Evolutionary conservation across 208 protist genomes (phyloP).

Genomic region (Leishmania arabica): DNA sequence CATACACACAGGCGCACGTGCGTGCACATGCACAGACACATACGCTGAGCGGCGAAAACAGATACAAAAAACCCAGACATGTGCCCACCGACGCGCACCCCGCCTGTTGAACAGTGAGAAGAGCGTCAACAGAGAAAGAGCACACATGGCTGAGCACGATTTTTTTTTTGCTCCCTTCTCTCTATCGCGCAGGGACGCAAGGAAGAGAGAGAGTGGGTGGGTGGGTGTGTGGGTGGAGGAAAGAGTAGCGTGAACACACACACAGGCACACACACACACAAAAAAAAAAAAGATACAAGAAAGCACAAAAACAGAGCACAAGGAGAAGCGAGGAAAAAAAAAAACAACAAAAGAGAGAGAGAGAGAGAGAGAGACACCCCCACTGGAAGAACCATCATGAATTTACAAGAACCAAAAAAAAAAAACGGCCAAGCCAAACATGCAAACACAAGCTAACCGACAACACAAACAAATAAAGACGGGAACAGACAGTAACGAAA

Average conservation of each 20-base stretch:
- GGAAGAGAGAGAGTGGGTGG: not conserved
- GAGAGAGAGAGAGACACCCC: not conserved
- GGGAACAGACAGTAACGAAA: not conserved
- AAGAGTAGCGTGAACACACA: not conserved
- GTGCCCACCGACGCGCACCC: not conserved
- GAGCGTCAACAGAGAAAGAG: not conserved
- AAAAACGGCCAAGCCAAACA: not conserved
- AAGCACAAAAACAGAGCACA: not conserved
- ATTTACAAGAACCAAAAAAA: not conserved
- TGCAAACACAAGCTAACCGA: not conserved
- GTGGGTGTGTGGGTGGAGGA: too few relatives aligned
- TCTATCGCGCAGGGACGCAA: not conserved
- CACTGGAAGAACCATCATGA: not conserved
- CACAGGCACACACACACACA: too few relatives aligned
- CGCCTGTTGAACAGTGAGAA: not conserved
- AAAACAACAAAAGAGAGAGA: not conserved
- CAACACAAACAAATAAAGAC: not conserved
- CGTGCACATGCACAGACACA: not conserved
- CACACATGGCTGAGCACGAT: too few relatives aligned
- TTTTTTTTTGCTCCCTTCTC: too few relatives aligned
- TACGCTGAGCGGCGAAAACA: not conserved
- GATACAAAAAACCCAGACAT: not conserved
- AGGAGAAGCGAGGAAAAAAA: not conserved
- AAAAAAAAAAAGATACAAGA: not conserved
- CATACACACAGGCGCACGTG: too few relatives aligned